Evolutionary conservation across 2,329 filamentous ascomycete species (phyloP), one percentile per base, ranked within the genome.

Genomic region (Penicillium sp.): DNA sequence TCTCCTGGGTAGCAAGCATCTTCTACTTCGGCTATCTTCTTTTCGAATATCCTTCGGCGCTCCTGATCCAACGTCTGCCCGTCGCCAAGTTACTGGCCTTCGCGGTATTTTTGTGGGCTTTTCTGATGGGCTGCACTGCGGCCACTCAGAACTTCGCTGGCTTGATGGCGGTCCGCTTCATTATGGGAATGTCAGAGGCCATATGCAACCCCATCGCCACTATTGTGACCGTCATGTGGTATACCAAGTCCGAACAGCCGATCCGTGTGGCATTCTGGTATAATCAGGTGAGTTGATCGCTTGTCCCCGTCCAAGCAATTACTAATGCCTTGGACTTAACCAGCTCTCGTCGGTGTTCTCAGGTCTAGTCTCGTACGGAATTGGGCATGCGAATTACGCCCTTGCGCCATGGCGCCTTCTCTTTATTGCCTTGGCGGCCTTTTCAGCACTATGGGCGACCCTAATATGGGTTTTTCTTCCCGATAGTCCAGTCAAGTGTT

Each of bases 21-120:
- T 80, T 86, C 58, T 87, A 84, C 54, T 80, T 86, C 29, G 82
- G 80, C 3, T 78, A 82, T 33, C 66, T 84, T 3, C 75, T 78
- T 58, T 83, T 81, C 43, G 83, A 85, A 65, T 67, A 85, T 2
- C 81, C 81, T 17, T 84, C 84, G 53, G 80, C 82, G 77, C 66
- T 77, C 55, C 68, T 78, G 7, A 81, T 83, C 73, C 80, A 83
- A 59, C 71, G 76, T 7, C 66, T 83, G 0, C 80, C 80, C 0
- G 77, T 77, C 0, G 79, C 79, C 24, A 83, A 82, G 58, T 82
- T 80, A 49, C 68, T 84, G 5, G 78, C 78, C 1, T 61, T 67
- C 34, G 76, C 44, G 67, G 66, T 60, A 55, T 59, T n/a, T 3
- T 62, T 77, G 12, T 82, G 78, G 79, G 79, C 78, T 8, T 60